Evolutionary conservation across 208 protist species (phyloP), one percentile per base, ranked within the genome.

Genomic region (Wallacemonas rigidus): DNA sequence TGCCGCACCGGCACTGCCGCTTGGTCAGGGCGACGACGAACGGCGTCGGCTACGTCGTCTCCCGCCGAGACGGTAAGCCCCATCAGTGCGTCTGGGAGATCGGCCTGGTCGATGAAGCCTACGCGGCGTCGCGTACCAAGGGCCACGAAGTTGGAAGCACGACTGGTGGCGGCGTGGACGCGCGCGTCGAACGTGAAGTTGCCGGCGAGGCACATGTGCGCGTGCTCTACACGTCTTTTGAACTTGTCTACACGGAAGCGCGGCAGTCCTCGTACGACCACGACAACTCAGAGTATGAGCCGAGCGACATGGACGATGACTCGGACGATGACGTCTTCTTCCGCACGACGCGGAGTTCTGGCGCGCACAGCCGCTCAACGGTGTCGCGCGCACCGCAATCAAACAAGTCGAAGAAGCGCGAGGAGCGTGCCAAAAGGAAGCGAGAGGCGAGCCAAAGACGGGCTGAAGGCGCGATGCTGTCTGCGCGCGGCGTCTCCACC

Each of bases 51-150:
- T 36, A 48, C 44, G 53, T 86, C 47, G 41, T 73, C 1, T 61
- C 71, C 50, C 74, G 63, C 57, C 67, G 76, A 38, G 15, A 60
- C 35, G 61, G 50, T 6, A 80, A 75, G 71, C 78, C 84, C 43
- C 87, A 84, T 45, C 82, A 88, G 68, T 75, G 81, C 40, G 67
- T 82, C 7, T 92, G 84, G 87, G 80, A 88, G 39, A 81, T 89
- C 47, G 77, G 81, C 7, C 70, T 65, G 11, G 76, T 92, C 3
- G 81, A 83, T 56, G 76, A 72, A 47, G 73, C 73, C 70, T 76
- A 74, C 54, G 48, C 57, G 4, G 58, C 78, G 6, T 47, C 60
- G 2, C 17, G 26, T 3, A 61, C 43, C 12, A 72, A 56, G 43
- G 55, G 36, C n/a, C 36, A 26, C 43, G 56, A 6, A 6, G 54